Evolutionary conservation across 2,329 filamentous ascomycete genomes (phyloP).

Genomic region (Penicillium sp.): DNA sequence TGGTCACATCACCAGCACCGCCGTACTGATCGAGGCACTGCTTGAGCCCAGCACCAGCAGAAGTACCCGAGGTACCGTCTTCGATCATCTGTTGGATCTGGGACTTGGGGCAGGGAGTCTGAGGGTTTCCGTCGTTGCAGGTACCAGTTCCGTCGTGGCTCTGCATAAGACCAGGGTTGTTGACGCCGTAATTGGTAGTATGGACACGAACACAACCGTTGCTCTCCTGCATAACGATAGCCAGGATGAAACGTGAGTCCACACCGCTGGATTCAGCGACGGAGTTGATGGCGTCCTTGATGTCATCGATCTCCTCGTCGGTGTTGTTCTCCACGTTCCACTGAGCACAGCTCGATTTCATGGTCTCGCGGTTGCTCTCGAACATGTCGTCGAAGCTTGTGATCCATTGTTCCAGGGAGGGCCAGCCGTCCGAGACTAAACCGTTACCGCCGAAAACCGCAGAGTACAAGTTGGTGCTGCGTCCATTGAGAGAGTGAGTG

Average conservation of each 20-base stretch:
- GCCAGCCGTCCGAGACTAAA: slow-evolving; percentile 23
- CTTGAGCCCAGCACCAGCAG: slow-evolving; percentile 33
- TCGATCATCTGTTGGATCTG: slow-evolving; percentile 38
- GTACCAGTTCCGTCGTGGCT: slow-evolving; percentile 27
- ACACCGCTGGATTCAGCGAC: slow-evolving; percentile 29
- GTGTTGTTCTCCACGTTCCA: slow-evolving; percentile 24
- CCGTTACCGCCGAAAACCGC: slow-evolving; percentile 21
- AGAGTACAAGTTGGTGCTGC: slow-evolving; percentile 13
- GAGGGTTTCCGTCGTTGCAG: slow-evolving; percentile 32
- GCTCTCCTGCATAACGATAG: slow-evolving; percentile 46
- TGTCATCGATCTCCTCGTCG: slow-evolving; percentile 26
- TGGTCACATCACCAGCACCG: slow-evolving; percentile 19
- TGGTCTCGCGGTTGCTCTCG: slow-evolving; percentile 11
- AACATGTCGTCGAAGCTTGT: slow-evolving; percentile 21
- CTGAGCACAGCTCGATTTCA: slow-evolving; percentile 15
- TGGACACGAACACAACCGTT: slow-evolving; percentile 43
- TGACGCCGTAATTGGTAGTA: slow-evolving; percentile 40
- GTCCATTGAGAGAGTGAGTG: slow-evolving; percentile 17
- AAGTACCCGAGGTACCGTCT: slow-evolving; percentile 38
- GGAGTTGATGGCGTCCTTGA: slow-evolving; percentile 33
- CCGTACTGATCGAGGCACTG: slow-evolving; percentile 28
- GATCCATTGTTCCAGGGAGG: slow-evolving; percentile 19
- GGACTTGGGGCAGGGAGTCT: slow-evolving; percentile 23
- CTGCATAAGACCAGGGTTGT: slow-evolving; percentile 42
- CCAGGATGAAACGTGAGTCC: slow-evolving; percentile 43